These are phyloP conservation scores for Trichoderma afroharzianum DNA, from an alignment of 2,329 filamentous ascomycete genomes.

Conservation along the genomic window DNA sequence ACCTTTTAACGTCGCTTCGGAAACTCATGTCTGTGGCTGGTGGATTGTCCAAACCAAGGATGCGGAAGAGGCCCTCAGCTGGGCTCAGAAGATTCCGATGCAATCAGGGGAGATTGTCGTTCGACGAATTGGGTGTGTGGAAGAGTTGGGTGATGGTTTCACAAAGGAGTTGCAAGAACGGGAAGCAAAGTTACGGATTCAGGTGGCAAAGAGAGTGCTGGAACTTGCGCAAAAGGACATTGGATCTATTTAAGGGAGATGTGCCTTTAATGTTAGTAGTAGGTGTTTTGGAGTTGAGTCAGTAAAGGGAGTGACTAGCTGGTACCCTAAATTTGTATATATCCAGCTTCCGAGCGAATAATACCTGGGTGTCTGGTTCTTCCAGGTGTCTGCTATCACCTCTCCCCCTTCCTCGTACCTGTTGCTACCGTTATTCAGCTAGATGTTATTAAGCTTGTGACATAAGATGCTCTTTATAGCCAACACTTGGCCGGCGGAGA, in stretches of 20 bases:
- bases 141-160: conserved; percentile 22
- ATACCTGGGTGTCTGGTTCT: background rate
- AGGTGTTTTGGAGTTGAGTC: background rate
- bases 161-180: conserved; percentile 20
- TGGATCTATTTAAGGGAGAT: background rate
- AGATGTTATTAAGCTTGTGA: rapidly evolving
- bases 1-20: conserved; percentile 28
- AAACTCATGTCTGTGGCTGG: conserved; percentile 29
- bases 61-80: conserved; percentile 29
- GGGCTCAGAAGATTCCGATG: conserved; percentile 32
- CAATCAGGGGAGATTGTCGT: conserved; percentile 26
- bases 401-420: background rate
- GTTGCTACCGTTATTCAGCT: background rate
- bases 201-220: conserved; percentile 10
- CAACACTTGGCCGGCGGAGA: too few species aligned
- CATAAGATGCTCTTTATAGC: too few species aligned
- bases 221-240: background rate
- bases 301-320: background rate
- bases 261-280: background rate
- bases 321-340: background rate
- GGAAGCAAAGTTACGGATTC: conserved; percentile 15
- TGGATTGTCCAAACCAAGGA: conserved; percentile 31
- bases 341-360: background rate
- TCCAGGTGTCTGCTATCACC: too few species aligned
- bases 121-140: conserved; percentile 24